Evolutionary conservation across 345 rosid species (phyloP).

Genomic region (Pelargonium nanum): DNA sequence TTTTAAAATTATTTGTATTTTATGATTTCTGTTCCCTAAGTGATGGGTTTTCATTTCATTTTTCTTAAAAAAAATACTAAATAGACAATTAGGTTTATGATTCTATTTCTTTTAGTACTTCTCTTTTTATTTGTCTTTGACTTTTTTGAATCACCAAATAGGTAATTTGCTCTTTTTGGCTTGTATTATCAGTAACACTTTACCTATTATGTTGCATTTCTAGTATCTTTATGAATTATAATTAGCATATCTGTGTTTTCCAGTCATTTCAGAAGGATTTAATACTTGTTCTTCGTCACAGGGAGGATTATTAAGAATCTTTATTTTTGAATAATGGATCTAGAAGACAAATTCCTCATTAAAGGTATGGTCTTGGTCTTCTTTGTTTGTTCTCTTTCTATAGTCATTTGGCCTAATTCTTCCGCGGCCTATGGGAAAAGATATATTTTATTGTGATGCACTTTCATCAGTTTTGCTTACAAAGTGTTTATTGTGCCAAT

Average conservation of each 20-base stretch:
- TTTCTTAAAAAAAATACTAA: background rate
- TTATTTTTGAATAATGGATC: slow-evolving; percentile 30
- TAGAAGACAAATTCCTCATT: slow-evolving; percentile 36
- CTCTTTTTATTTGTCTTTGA: too few species aligned
- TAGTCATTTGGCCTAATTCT: too few species aligned
- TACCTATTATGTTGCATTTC: background rate
- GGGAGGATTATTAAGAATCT: slow-evolving; percentile 17
- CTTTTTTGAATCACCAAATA: background rate
- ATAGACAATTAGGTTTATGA: background rate
- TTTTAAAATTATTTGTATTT: background rate
- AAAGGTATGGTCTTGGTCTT: slow-evolving; percentile 33
- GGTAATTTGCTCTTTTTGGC: background rate
- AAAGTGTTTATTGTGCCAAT: too few species aligned
- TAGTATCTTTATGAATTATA: background rate
- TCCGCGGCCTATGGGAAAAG: too few species aligned
- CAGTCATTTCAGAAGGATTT: background rate
- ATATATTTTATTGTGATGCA: too few species aligned
- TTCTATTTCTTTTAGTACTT: too few species aligned
- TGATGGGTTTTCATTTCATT: too few species aligned
- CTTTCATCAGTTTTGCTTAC: too few species aligned
- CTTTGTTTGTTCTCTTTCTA: slow-evolving; percentile 1
- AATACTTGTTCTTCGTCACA: slow-evolving; percentile 12
- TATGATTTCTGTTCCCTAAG: background rate
- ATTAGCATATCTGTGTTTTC: background rate
- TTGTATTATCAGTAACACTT: background rate